Base-by-base conservation (phyloP, 768 basidiomycete species). In the Naganishia vaughanmartiniae region DNA sequence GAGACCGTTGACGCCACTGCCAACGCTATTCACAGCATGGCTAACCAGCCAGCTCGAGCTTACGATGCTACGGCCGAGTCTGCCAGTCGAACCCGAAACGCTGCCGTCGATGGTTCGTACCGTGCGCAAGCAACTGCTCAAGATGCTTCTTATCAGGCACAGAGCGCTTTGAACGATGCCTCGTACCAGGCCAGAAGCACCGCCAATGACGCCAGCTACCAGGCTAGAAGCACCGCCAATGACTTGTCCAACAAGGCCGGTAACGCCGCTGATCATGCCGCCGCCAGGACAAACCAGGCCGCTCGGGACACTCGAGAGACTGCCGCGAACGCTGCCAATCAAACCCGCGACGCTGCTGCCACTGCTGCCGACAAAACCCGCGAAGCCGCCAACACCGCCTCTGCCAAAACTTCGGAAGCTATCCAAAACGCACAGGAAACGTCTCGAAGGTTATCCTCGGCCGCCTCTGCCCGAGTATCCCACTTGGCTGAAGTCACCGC, bases 361-460 rank as follows among this genome's bases (percentile, higher is more conserved):
- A n/a, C 26, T n/a, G 53, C 65, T 26, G 54, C 54, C 21, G 36
- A 21, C 21, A 2, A n/a, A 10, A 33, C 34, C 26, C 60, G 73
- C 45, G 72, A 82, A 36, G 84, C 85, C 65, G 86, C 86, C 21
- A 76, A 78, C 67, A 80, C 84, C 42, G 83, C 80, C 11, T 57
- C 83, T 0, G 81, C 82, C 7, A 82, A 81, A 71, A 83, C 83
- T 12, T 71, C 78, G 21, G 76, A 79, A 72, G 79, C 78, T 4
- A 48, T 66, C 48, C 15, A 45, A 4, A 24, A 66, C 48, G 60
- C 51, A 30, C 51, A 48, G 19, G 31, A 36, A 31, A 30, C 30
- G n/a, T 28, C 42, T 69, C 56, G 58, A 69, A 57, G 56, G 53
- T 30, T 57, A 28, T 60, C 69, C 15, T n/a, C 26, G 6, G 24